Base-by-base conservation (phyloP, 768 basidiomycete genomes). In the Kwoniella dendrophila region DNA sequence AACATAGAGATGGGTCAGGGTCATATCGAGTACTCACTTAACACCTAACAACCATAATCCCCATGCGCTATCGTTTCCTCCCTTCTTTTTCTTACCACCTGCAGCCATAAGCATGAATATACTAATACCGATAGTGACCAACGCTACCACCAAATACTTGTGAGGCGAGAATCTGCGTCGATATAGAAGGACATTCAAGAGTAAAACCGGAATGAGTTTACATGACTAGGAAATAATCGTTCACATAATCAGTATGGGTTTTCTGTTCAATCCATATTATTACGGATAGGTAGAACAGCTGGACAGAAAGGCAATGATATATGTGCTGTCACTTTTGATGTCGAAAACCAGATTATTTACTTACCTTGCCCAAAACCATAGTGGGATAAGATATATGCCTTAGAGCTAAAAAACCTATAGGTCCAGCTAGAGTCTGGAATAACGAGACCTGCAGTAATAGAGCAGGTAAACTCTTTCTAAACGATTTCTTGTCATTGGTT, bases 361-460 rank as follows among this genome's bases (percentile, higher is more conserved):
- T 66, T 54, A 77, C 78, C 71, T 98, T 98, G 54, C 91, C 96
- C 67, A 98, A 88, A 33, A 98, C 94, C 90, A 97, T 95, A 44
- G 95, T 92, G 51, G 96, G 96, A 82, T 97, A 98, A 18, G 92
- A 92, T 75, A 99, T 93, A 81, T 95, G 91, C 26, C 90, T 87
- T 43, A 98, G 87, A 4, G 93, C 87, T 11, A 93, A 89, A 81
- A 98, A 98, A 54, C 95, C 94, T 76, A 98, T 95, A 2, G 95
- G 96, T 22, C 92, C 90, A 1, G 95, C 95, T 38, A 86, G 81
- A 40, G 93, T 93, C 67, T 96, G 90, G 78, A 92, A 88, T 24
- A 89, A 74, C 24, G 94, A 86, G 75, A 92, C 90, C 79, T 91
- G 90, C 55, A 92, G 43, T 18, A 79, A 44, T 10, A 79, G 56